Evolutionary conservation across 306 rosid species (phyloP).

Genomic region (Prunus mira): DNA sequence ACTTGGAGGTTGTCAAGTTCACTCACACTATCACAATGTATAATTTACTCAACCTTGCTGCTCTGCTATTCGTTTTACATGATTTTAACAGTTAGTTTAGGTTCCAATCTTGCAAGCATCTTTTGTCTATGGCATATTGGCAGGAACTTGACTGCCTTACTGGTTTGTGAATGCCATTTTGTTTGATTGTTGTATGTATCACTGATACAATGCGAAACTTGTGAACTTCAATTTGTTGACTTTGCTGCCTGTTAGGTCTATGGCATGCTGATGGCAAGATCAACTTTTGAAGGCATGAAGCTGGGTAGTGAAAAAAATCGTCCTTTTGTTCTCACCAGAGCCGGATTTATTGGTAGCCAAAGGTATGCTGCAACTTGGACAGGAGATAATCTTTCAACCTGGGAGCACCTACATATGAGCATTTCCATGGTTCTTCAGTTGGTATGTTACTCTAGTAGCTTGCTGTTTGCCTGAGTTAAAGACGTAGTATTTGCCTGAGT

Average conservation of each 20-base stretch:
- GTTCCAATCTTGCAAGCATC: background rate
- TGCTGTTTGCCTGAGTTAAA: background rate
- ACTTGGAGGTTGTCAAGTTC: constrained; percentile 85
- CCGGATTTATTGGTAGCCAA: constrained; percentile 94
- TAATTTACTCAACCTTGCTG: constrained; percentile 26
- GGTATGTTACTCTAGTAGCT: constrained; percentile 47
- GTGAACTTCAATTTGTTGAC: constrained; percentile 20
- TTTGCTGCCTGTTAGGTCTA: constrained; percentile 56
- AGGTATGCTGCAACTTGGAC: constrained; percentile 97
- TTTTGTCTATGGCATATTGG: constrained; percentile 19
- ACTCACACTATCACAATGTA: constrained; percentile 91
- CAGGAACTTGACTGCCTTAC: constrained; percentile 16
- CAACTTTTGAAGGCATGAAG: constrained; percentile 92
- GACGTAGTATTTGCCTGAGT: background rate
- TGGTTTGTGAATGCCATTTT: constrained; percentile 15
- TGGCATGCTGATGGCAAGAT: constrained; percentile 87
- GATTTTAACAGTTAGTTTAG: background rate
- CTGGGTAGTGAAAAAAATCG: constrained; percentile 64
- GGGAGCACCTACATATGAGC: constrained; percentile 99
- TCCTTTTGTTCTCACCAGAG: constrained; percentile 95
- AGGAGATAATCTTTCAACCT: constrained; percentile 86
- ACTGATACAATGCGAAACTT: background rate
- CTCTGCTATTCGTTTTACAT: constrained; percentile 8
- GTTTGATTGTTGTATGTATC: constrained; percentile 2
- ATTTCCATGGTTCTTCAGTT: constrained; percentile 91